These are phyloP conservation scores for Centaurea solstitialis DNA, from an alignment of 129 eudicot genomes.

Conservation along the genomic window DNA sequence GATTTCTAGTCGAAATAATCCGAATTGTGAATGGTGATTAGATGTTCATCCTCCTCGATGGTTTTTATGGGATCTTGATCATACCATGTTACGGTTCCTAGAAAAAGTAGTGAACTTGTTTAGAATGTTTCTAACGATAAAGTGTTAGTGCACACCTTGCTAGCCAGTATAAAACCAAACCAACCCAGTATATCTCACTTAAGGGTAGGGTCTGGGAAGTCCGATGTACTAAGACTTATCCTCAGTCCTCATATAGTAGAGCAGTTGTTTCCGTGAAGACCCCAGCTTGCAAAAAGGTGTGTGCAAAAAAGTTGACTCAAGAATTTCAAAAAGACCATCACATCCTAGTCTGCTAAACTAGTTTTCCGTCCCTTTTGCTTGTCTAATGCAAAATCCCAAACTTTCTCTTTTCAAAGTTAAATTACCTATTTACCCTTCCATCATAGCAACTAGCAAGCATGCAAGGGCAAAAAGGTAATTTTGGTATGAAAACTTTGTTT, in stretches of 20 bases:
- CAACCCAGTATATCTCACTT: neutral
- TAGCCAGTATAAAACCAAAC: neutral
- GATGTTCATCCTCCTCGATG: conserved; percentile 56
- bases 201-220: neutral
- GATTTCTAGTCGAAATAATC: conserved; percentile 53
- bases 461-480: neutral
- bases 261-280: neutral
- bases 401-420: neutral
- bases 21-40: conserved; percentile 56
- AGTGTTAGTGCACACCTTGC: neutral
- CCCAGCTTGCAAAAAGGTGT: neutral
- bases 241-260: neutral
- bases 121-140: neutral
- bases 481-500: neutral
- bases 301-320: neutral
- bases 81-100: conserved; percentile 74
- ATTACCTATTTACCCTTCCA: neutral
- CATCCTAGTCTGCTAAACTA: neutral
- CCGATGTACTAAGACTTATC: neutral
- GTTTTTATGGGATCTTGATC: conserved; percentile 53
- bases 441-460: neutral
- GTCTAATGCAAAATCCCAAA: no score
- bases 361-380: no score
- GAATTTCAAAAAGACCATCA: neutral
- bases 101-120: conserved; percentile 22